Percentiles rank a stretch among this genome's conserved stretches.
Evolutionary conservation across 2,329 filamentous ascomycete species (phyloP).

Genomic region (Chaetomium sp.): DNA sequence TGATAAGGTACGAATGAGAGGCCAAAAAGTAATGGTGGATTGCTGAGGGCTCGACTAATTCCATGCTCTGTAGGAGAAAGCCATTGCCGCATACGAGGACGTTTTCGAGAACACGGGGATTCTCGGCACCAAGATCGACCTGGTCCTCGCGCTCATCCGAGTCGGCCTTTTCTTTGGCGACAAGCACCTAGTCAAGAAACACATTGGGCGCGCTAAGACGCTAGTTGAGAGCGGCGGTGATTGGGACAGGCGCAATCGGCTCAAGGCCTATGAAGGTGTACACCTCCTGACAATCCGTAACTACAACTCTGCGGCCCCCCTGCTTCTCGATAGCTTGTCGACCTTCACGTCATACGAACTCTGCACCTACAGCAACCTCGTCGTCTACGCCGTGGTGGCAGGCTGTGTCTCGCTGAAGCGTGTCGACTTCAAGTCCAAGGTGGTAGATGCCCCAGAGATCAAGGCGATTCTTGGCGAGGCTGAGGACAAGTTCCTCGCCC

Average conservation of each 20-base stretch:
- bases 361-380: conserved; percentile 90
- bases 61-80: conserved; percentile 66
- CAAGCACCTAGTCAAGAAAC: conserved; percentile 86
- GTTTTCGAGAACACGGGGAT: conserved; percentile 97
- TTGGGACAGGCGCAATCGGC: conserved; percentile 95
- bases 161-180: conserved; percentile 95
- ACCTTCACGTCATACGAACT: conserved; percentile 99
- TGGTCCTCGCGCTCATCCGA: conserved; percentile 93
- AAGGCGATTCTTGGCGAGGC: conserved; percentile 90
- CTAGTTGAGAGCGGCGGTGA: conserved; percentile 93
- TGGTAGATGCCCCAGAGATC: conserved; percentile 96
- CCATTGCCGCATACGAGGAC: conserved; percentile 84
- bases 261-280: conserved; percentile 97
- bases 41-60: neutral
- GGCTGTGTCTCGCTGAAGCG: conserved; percentile 92
- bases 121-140: conserved; percentile 92
- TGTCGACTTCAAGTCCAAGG: conserved; percentile 98
- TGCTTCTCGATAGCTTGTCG: conserved; percentile 92
- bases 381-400: conserved; percentile 91
- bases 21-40: neutral
- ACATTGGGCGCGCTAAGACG: conserved; percentile 79
- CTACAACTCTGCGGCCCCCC: conserved; percentile 80
- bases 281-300: conserved; percentile 88
- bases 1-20: conserved; percentile 65
- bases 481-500: conserved; percentile 77